phyloP scores from a whole-genome alignment of 208 protist genomes.

The Acanthamoeba rhysodes region DNA sequence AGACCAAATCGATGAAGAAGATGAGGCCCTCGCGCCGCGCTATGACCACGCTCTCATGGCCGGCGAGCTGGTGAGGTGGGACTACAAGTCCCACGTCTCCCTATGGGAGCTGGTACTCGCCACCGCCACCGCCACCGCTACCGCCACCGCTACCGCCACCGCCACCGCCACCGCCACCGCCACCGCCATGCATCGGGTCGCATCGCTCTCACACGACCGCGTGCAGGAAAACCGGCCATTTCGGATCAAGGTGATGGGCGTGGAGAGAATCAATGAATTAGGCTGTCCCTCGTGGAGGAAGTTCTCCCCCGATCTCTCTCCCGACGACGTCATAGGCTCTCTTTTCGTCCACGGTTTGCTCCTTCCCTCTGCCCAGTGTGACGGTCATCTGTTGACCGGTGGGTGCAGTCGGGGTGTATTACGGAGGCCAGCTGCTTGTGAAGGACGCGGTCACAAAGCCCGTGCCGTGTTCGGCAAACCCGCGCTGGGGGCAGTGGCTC shows the following conservation, averaged over 20 bases:
- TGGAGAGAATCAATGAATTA: background rate
- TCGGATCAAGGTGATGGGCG: background rate
- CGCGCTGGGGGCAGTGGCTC: conserved; percentile 23
- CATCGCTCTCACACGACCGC: too few relatives aligned
- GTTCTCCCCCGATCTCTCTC: background rate
- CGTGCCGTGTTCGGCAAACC: conserved; percentile 15
- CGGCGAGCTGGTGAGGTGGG: background rate
- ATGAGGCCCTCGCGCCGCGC: background rate
- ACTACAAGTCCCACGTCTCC: conserved; percentile 8
- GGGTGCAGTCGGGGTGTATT: background rate
- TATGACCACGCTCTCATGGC: conserved; percentile 16
- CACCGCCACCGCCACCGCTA: too few relatives aligned
- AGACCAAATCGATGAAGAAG: background rate
- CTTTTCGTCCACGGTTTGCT: background rate
- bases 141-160: too few relatives aligned
- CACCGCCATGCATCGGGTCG: too few relatives aligned
- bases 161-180: too few relatives aligned
- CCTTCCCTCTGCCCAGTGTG: background rate
- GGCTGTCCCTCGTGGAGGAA: background rate
- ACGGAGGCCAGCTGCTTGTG: background rate
- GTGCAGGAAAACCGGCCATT: background rate
- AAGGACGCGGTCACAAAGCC: background rate
- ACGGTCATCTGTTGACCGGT: background rate
- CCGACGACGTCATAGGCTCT: background rate
- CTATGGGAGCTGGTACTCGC: conserved; percentile 36